Conservation (phyloP, 83 land plant species). For the Picea abies region DNA sequence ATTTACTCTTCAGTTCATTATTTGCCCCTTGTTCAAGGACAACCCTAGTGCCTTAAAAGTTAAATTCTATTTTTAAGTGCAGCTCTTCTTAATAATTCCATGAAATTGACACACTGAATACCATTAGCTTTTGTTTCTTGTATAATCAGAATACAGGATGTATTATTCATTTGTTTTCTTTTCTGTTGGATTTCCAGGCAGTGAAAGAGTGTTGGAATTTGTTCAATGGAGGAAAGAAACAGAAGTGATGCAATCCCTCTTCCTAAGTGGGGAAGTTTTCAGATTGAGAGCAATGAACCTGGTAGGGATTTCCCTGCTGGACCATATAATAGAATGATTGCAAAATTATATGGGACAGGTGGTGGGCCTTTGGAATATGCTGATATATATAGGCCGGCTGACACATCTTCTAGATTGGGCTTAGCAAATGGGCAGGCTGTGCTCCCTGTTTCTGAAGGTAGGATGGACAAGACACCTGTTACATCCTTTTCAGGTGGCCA, state of each 20-base stretch:
- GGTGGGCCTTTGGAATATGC: background rate
- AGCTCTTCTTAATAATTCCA: background rate
- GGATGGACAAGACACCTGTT: background rate
- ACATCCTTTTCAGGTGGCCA: background rate
- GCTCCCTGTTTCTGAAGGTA: background rate
- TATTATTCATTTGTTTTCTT: constrained; percentile 1
- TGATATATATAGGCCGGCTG: background rate
- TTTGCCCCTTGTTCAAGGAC: background rate
- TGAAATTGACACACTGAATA: background rate
- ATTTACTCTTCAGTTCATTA: background rate
- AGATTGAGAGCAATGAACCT: background rate
- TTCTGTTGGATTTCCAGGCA: background rate
- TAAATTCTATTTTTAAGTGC: background rate
- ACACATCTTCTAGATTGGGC: background rate
- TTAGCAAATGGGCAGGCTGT: background rate
- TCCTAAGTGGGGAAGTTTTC: constrained; percentile 10
- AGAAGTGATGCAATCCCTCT: constrained; percentile 2
- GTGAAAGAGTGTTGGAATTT: background rate
- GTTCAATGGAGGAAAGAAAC: background rate
- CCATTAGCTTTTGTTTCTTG: background rate
- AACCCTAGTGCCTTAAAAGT: background rate
- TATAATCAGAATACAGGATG: background rate
- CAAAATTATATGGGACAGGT: constrained; percentile 12
- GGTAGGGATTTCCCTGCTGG: constrained; percentile 11
- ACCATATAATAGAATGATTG: constrained; percentile 10